Base-by-base conservation (phyloP, 2,329 filamentous ascomycete species). In the Monosporascus sp. region DNA sequence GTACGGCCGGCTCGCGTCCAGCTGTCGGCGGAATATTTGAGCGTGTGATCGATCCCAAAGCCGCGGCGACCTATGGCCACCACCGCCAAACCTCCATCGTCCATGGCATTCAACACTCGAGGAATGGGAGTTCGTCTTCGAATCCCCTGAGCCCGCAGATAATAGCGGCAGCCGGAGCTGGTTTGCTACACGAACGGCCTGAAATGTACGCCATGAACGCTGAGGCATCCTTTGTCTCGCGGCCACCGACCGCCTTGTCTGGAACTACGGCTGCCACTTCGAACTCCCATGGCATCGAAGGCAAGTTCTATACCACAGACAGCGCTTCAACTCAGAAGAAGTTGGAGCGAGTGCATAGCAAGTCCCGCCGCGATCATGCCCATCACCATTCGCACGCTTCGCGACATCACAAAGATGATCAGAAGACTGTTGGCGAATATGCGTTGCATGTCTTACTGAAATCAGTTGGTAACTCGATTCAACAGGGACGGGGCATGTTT, bases 41-140 rank as follows among this genome's bases (percentile, higher is more conserved):
- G 61, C 76, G 80, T 59, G 66, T 75, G n/a, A 70, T 78, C 54
- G 82, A 85, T 60, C 76, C 74, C 47, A 85, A 84, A 65, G 70
- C 72, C 44, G 73, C 71, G 34, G 72, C 73, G 36, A 65, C 75
- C 24, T 85, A 97, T 77, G 90, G 89, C 54, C 92, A 99, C 70
- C 91, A 97, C 72, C 86, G 94, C 51, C 91, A 99, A 74, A 96
- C 93, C 1, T 97, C 93, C 48, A 97, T 97, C 62, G 92, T 97
- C 53, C 90, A 97, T 83, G 93, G 94, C 65, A 86, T 96, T 61
- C 92, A 96, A 70, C 94, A 99, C 82, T 83, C 83, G 63, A 80
- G 93, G 72, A 96, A 95, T 80, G 88, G 91, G 62, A 91, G 89
- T 68, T 84, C 88, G 52, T 83, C 87, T 37, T 86, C 87, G 27